phyloP scores from a whole-genome alignment of 2,329 filamentous ascomycete genomes.

The Amylocarpus encephaloides region DNA sequence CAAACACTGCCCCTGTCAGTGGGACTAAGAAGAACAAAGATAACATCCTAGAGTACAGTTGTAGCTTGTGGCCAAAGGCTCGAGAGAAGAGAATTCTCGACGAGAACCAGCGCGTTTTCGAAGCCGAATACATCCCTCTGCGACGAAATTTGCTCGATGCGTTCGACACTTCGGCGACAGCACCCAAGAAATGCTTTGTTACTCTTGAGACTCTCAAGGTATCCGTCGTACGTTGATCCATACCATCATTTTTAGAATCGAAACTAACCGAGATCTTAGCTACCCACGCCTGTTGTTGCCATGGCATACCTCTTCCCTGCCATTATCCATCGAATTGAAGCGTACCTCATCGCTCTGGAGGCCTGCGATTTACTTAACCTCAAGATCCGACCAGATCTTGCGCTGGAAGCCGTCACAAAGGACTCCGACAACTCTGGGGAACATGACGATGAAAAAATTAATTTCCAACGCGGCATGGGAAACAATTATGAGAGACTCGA shows the following conservation, averaged over 20 bases:
- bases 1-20: conserved; percentile 43
- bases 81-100: conserved; percentile 48
- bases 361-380: conserved; percentile 62
- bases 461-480: conserved; percentile 80
- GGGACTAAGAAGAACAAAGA: conserved; percentile 38
- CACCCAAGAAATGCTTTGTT: conserved; percentile 52
- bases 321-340: conserved; percentile 78
- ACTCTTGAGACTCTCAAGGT: conserved; percentile 72
- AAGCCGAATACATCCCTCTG: conserved; percentile 65
- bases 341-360: conserved; percentile 72
- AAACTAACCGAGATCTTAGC: conserved; percentile 35
- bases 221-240: conserved; percentile 56
- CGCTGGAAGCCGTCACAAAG: conserved; percentile 87
- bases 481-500: conserved; percentile 93
- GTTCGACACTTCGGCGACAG: conserved; percentile 44
- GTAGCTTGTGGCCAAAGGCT: conserved; percentile 64
- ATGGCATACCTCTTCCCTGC: conserved; percentile 75
- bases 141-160: conserved; percentile 81
- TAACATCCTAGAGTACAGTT: conserved; percentile 77
- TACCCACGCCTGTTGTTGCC: conserved; percentile 62
- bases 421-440: conserved; percentile 81
- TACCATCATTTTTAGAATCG: not conserved
- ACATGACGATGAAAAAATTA: conserved; percentile 58
- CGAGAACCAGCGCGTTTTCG: conserved; percentile 72
- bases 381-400: conserved; percentile 58